Conservation (phyloP, 495 filamentous ascomycete genomes). For the Clohesyomyces aquaticus region DNA sequence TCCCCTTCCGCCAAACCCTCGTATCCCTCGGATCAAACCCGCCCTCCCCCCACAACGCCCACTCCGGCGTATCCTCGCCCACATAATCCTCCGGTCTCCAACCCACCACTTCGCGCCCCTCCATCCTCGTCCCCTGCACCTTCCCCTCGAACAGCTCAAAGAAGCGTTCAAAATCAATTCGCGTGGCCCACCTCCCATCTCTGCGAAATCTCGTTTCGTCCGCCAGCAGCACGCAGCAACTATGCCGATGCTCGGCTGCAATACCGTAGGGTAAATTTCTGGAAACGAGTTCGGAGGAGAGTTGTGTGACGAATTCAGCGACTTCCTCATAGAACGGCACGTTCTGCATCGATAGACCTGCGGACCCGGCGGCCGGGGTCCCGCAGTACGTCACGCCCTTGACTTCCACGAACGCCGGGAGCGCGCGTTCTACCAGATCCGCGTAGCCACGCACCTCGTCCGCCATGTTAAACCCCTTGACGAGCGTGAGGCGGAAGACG, state of each 20-base stretch:
- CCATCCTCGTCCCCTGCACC: constrained; percentile 74
- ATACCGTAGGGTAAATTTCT: constrained; percentile 83
- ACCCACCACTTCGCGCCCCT: constrained; percentile 74
- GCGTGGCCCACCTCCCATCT: constrained; percentile 82
- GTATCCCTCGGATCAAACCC: constrained; percentile 91
- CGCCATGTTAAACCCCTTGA: constrained; percentile 95
- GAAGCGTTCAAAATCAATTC: constrained; percentile 88
- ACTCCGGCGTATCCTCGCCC: constrained; percentile 78
- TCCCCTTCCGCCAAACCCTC: constrained; percentile 81
- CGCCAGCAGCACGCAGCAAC: constrained; percentile 86
- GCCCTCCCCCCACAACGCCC: constrained; percentile 92
- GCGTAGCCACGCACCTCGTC: constrained; percentile 92
- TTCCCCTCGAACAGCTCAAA: constrained; percentile 78
- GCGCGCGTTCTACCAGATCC: constrained; percentile 76
- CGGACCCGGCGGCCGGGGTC: constrained; percentile 75
- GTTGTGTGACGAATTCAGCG: constrained; percentile 71
- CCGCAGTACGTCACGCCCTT: constrained; percentile 98
- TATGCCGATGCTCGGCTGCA: constrained; percentile 91
- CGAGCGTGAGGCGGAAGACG: constrained; percentile 91
- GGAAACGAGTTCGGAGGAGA: constrained; percentile 66
- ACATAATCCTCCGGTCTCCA: constrained; percentile 92
- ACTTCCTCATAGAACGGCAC: constrained; percentile 95
- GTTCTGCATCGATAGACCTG: constrained; percentile 90
- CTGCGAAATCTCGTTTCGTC: constrained; percentile 69
- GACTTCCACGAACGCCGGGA: constrained; percentile 90